A percentile compares a stretch with the other conserved stretches of the same genome.
These are phyloP conservation scores for Hylodesmum podocarpum DNA, from an alignment of 306 rosid species.

Conservation along the genomic window DNA sequence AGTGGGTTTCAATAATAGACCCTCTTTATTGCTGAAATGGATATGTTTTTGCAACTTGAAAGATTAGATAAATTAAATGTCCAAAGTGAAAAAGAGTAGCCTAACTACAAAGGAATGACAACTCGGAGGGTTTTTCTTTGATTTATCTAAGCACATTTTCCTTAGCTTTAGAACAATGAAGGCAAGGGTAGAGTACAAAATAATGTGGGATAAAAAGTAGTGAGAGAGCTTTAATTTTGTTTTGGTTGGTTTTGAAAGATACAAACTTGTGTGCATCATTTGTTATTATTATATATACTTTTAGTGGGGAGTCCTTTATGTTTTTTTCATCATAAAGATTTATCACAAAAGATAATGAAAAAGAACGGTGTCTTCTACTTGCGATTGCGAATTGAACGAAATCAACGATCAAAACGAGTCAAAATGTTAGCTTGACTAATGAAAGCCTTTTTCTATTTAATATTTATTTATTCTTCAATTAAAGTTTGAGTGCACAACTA, in stretches of 20 bases:
- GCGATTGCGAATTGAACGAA: conserved; percentile 6
- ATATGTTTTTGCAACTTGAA: conserved; percentile 37
- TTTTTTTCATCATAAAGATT: conserved; percentile 28
- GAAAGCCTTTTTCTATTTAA: background rate
- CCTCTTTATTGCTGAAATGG: conserved; percentile 35
- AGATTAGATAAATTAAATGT: conserved; percentile 29
- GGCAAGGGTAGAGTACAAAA: conserved; percentile 32
- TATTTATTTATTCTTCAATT: background rate
- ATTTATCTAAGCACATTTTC: conserved; percentile 26
- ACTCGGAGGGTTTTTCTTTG: conserved; percentile 28
- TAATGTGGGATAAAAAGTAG: conserved; percentile 39
- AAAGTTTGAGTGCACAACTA: conserved; percentile 29
- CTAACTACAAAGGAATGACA: conserved; percentile 26
- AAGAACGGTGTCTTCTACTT: conserved; percentile 35
- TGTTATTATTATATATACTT: conserved; percentile 28
- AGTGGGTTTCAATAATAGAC: conserved; percentile 54
- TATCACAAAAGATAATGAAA: conserved; percentile 20
- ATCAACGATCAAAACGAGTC: conserved; percentile 27
- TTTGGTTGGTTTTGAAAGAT: conserved; percentile 42
- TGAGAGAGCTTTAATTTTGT: conserved; percentile 27
- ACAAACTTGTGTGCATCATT: conserved; percentile 39
- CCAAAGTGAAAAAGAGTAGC: conserved; percentile 11
- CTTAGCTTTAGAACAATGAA: conserved; percentile 30
- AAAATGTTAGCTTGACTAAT: conserved; percentile 18
- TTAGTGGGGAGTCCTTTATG: conserved; percentile 34